These are phyloP conservation scores for Phytophthora ramorum DNA, from an alignment of 352 stramenopile genomes.

Conservation along the genomic window DNA sequence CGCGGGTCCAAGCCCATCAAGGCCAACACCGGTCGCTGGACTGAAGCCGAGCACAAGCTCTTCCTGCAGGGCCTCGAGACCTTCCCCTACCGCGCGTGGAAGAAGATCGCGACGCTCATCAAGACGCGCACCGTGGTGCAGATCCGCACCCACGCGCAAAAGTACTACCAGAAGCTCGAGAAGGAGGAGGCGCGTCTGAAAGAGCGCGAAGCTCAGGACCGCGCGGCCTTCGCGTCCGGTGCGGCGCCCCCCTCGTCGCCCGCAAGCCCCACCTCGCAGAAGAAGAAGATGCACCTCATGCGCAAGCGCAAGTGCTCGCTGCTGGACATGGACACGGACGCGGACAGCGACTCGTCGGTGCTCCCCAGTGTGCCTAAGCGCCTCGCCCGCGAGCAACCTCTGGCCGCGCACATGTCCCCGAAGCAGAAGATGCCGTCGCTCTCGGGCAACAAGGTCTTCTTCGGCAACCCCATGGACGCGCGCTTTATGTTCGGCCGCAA, in stretches of 20 bases:
- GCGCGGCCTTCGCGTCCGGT: slow-evolving; percentile 22
- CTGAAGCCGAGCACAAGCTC: slow-evolving; percentile 89
- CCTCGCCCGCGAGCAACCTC: slow-evolving; percentile 71
- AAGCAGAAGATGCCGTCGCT: slow-evolving; percentile 68
- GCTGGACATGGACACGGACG: slow-evolving; percentile 36
- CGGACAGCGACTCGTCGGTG: slow-evolving; percentile 31
- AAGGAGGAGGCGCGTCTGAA: slow-evolving; percentile 85
- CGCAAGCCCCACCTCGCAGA: slow-evolving; percentile 33
- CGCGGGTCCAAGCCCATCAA: slow-evolving; percentile 46
- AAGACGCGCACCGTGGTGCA: slow-evolving; percentile 93
- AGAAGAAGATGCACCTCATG: slow-evolving; percentile 69
- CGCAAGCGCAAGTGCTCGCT: slow-evolving; percentile 76
- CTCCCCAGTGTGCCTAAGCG: slow-evolving; percentile 71
- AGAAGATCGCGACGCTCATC: slow-evolving; percentile 95
- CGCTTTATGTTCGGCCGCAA: slow-evolving; percentile 45
- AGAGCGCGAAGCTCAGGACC: slow-evolving; percentile 65
- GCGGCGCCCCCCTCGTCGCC: slow-evolving; percentile 7
- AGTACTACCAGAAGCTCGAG: slow-evolving; percentile 92
- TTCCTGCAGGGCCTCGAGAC: slow-evolving; percentile 88
- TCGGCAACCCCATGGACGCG: slow-evolving; percentile 43
- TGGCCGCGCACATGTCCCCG: slow-evolving; percentile 73
- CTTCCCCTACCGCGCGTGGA: slow-evolving; percentile 89
- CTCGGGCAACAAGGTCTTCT: slow-evolving; percentile 58
- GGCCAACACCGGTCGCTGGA: slow-evolving; percentile 87
- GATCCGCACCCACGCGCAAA: slow-evolving; percentile 90